Conservation (phyloP, 2,329 filamentous ascomycete species). For the Myriosclerotinia curreyana region DNA sequence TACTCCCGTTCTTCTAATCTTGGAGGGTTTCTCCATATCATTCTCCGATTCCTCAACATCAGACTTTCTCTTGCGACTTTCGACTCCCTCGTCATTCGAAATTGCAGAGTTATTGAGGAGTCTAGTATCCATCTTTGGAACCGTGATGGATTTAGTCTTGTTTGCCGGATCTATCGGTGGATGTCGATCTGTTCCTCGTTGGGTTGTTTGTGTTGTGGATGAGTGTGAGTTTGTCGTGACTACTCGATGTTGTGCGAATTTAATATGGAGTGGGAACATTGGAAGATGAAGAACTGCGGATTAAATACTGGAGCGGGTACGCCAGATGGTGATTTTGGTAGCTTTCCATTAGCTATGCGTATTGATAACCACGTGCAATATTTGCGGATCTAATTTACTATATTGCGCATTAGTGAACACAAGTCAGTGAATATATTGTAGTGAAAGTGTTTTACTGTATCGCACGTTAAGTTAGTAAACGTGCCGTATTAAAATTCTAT, state of each 20-base stretch:
- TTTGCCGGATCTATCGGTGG: neutral
- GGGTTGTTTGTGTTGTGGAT: neutral
- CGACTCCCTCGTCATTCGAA: neutral
- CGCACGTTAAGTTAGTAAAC: neutral
- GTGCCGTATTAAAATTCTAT: neutral
- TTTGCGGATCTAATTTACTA: too few species aligned
- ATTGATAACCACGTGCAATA: neutral
- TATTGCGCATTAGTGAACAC: too few species aligned
- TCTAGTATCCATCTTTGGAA: neutral
- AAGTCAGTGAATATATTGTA: too few species aligned
- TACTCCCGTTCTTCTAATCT: neutral
- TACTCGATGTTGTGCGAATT: neutral
- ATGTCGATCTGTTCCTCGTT: neutral
- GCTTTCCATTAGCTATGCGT: neutral
- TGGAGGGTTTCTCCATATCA: neutral
- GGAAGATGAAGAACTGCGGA: neutral
- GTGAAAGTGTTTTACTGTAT: too few species aligned
- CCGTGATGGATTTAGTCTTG: neutral
- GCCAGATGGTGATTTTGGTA: neutral
- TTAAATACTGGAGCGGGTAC: neutral
- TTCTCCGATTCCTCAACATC: neutral
- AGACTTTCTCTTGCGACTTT: neutral
- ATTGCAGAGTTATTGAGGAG: neutral
- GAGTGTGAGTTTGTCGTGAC: neutral
- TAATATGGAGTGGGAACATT: neutral